Conservation (phyloP, 148 eudicot species). For the Salicornia ramosissima region DNA sequence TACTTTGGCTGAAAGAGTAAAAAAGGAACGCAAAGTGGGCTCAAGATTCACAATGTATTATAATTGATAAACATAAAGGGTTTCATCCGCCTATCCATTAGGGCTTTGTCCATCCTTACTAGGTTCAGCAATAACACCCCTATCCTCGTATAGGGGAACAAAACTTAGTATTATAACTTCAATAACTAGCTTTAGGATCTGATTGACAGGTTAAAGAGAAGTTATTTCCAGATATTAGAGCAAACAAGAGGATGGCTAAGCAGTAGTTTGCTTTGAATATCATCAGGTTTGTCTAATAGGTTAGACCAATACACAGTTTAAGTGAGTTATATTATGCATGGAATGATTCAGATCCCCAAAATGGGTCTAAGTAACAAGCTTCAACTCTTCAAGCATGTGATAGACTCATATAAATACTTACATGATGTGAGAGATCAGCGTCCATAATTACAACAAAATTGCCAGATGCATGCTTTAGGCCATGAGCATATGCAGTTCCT, state of each 20-base stretch:
- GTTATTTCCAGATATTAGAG: not conserved
- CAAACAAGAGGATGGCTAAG: not conserved
- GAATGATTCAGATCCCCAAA: not conserved
- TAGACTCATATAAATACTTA: constrained; percentile 31
- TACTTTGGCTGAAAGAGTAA: constrained; percentile 79
- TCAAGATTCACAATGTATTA: not conserved
- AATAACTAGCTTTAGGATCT: not conserved
- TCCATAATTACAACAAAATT: constrained; percentile 75
- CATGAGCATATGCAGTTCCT: constrained; percentile 78
- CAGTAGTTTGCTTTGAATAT: not conserved
- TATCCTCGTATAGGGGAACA: no score
- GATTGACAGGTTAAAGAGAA: not conserved
- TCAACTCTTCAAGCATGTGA: not conserved
- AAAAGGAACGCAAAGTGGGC: not conserved
- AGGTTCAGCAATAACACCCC: no score
- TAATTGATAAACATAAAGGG: not conserved
- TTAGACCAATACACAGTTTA: not conserved
- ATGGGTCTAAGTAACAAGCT: no score
- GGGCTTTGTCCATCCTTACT: not conserved
- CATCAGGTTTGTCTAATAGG: not conserved
- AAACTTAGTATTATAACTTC: not conserved
- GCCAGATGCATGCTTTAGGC: constrained; percentile 70
- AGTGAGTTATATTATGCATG: not conserved
- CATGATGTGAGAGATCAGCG: constrained; percentile 82
- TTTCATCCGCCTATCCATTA: not conserved